phyloP scores from a whole-genome alignment of 164 flowering plant genomes.

The Houttuynia cordata region DNA sequence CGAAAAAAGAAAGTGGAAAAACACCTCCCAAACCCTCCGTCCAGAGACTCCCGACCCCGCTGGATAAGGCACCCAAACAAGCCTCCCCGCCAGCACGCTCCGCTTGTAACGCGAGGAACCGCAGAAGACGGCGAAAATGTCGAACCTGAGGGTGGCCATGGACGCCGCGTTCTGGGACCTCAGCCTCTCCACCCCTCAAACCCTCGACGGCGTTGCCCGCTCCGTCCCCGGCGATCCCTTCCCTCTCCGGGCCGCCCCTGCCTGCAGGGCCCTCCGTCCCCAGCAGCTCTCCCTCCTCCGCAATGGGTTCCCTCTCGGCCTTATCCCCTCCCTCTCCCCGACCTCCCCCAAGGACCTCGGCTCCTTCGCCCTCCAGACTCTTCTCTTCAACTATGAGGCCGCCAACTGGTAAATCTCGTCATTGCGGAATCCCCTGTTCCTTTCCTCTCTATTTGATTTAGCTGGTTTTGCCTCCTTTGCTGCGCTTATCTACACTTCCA shows the following conservation, averaged over 20 bases:
- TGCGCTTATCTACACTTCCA: too few relatives aligned
- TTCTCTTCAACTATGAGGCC: slow-evolving; percentile 25
- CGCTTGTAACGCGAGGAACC: too few relatives aligned
- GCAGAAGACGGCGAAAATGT: slow-evolving; percentile 26
- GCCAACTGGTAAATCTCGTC: slow-evolving; percentile 26
- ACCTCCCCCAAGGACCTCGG: slow-evolving; percentile 44
- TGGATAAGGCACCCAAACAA: too few relatives aligned
- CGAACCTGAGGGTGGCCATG: slow-evolving; percentile 61
- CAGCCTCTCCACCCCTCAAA: slow-evolving; percentile 39
- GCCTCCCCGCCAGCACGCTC: too few relatives aligned
- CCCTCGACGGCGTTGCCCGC: slow-evolving; percentile 47
- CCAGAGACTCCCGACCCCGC: too few relatives aligned
- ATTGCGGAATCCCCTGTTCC: neutral
- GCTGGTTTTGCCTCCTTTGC: too few relatives aligned
- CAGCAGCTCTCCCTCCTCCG: slow-evolving; percentile 55
- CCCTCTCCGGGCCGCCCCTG: slow-evolving; percentile 51
- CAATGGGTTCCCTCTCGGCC: slow-evolving; percentile 64
- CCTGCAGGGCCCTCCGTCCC: slow-evolving; percentile 41
- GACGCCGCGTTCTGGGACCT: slow-evolving; percentile 73
- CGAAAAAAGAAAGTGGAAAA: too few relatives aligned
- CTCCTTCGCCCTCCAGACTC: slow-evolving; percentile 58
- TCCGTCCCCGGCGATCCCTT: slow-evolving; percentile 58
- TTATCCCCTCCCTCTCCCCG: slow-evolving; percentile 62
- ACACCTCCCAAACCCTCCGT: too few relatives aligned
- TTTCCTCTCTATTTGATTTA: neutral